Evolutionary conservation across 164 flowering plant species (phyloP).

Genomic region (Buxus sempervirens): DNA sequence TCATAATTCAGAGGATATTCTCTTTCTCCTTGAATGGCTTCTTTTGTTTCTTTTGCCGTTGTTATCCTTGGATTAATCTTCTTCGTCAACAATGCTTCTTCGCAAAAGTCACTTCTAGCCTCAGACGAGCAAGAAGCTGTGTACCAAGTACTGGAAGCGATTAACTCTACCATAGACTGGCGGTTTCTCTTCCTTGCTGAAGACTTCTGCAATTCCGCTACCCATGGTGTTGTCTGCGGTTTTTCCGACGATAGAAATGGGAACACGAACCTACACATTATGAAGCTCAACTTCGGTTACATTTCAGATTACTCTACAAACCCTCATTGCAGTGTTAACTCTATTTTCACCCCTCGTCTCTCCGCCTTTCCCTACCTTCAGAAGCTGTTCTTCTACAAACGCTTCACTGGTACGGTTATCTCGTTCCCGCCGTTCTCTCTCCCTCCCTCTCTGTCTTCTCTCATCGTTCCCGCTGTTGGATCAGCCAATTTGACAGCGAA

Average conservation of each 20-base stretch:
- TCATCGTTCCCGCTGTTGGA: no score
- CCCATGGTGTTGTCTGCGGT: constrained; percentile 77
- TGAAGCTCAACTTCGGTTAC: constrained; percentile 69
- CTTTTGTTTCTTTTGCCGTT: no score
- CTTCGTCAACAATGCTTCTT: no score
- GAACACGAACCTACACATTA: constrained; percentile 35
- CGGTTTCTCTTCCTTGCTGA: constrained; percentile 67
- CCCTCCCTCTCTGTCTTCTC: no score
- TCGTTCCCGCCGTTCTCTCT: no score
- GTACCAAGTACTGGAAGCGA: constrained; percentile 52
- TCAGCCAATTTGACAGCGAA: no score
- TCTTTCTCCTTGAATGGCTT: no score
- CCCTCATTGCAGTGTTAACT: constrained; percentile 52
- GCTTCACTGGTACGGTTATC: no score
- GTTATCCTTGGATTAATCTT: no score
- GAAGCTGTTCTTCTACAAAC: constrained; percentile 75
- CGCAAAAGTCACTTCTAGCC: constrained; percentile 28
- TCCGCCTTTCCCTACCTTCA: constrained; percentile 55
- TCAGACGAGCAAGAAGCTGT: constrained; percentile 58
- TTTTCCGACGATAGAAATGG: constrained; percentile 25
- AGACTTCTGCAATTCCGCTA: constrained; percentile 71
- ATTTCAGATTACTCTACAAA: constrained; percentile 65
- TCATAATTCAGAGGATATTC: background rate
- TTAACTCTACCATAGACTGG: constrained; percentile 62
- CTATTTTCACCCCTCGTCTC: constrained; percentile 42